A percentile compares a stretch with the other conserved stretches of the same genome.
Conservation (phyloP, 805 yeast species). For the Myxozyma nipponensis region DNA sequence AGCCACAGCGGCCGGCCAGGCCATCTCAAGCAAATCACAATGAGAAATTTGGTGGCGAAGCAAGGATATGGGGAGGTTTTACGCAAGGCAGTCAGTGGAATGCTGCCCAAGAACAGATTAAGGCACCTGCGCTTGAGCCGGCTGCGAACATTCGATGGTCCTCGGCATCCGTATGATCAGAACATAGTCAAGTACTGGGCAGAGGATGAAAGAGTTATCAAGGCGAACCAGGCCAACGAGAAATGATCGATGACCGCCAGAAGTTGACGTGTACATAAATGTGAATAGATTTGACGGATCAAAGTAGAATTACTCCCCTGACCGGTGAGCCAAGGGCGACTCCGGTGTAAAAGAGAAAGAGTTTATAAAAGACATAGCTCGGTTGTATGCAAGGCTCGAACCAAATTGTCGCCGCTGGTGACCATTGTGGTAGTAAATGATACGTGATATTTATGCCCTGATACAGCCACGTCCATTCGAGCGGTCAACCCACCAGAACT, state of each 20-base stretch:
- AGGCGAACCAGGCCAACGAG: constrained; percentile 1
- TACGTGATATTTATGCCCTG: too few relatives aligned
- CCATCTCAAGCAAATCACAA: constrained; percentile 66
- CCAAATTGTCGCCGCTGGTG: too few relatives aligned
- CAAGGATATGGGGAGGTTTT: constrained; percentile 87
- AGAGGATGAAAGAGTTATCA: constrained; percentile 11
- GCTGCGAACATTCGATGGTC: constrained; percentile 81
- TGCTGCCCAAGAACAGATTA: constrained; percentile 89
- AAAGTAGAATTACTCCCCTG: too few relatives aligned
- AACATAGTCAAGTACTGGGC: constrained; percentile 50
- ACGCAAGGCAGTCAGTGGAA: constrained; percentile 84
- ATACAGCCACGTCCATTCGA: too few relatives aligned
- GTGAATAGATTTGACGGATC: too few relatives aligned
- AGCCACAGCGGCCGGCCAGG: constrained; percentile 90
- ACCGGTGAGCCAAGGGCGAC: too few relatives aligned
- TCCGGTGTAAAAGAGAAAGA: too few relatives aligned
- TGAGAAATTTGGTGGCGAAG: constrained; percentile 69
- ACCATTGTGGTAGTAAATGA: too few relatives aligned
- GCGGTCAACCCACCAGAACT: too few relatives aligned
- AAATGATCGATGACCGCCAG: background rate
- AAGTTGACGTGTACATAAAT: background rate
- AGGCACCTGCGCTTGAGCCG: constrained; percentile 77
- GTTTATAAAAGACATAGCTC: too few relatives aligned
- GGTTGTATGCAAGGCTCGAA: too few relatives aligned
- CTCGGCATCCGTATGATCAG: constrained; percentile 78